phyloP scores from a whole-genome alignment of 495 filamentous ascomycete species.

The Aspergillus diversus region DNA sequence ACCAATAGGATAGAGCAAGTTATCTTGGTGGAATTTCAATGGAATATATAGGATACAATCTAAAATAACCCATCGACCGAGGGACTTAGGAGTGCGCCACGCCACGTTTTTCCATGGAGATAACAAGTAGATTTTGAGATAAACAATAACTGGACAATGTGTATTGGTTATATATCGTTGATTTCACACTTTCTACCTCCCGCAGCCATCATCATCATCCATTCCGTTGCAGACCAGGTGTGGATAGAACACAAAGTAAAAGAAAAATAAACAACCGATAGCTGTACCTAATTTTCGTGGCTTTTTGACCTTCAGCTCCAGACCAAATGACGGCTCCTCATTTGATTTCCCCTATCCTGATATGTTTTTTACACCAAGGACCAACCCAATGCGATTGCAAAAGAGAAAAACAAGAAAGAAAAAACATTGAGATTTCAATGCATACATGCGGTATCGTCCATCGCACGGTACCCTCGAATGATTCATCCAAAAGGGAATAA shows the following conservation, averaged over 20 bases:
- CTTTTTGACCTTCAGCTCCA: neutral
- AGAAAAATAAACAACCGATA: neutral
- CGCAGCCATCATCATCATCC: neutral
- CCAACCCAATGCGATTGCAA: constrained; percentile 9
- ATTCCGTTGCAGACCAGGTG: neutral
- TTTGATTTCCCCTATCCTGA: constrained; percentile 8
- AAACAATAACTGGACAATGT: neutral
- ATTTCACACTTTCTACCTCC: constrained; percentile 16
- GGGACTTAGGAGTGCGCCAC: no score
- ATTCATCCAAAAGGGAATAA: neutral
- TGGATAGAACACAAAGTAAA: neutral
- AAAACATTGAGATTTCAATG: no score
- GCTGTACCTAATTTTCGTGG: neutral
- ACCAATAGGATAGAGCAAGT: no score
- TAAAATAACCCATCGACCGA: no score
- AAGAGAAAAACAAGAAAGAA: neutral
- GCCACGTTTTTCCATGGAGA: no score
- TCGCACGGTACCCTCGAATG: neutral
- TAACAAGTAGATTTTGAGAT: neutral
- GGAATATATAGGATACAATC: no score
- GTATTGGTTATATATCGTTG: constrained; percentile 19
- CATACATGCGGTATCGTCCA: neutral
- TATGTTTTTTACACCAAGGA: constrained; percentile 15
- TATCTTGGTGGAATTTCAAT: no score
- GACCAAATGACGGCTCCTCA: neutral